Percentiles rank a stretch among this genome's conserved stretches.
Evolutionary conservation across 75 land plant genomes (phyloP).

Genomic region (Pinus albicaulis): DNA sequence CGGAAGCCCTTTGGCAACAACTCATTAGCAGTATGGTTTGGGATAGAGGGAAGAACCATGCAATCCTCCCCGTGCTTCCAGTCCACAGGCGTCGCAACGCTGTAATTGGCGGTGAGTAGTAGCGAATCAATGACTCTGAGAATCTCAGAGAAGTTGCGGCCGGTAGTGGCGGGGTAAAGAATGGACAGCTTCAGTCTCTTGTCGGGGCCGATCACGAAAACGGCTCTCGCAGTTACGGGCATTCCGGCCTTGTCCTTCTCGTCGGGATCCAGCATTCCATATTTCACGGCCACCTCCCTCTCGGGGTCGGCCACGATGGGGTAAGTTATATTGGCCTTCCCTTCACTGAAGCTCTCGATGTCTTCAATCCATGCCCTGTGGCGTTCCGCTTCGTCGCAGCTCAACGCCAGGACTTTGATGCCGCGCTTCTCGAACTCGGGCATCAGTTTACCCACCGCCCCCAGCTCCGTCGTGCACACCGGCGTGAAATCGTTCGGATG

Average conservation of each 20-base stretch:
- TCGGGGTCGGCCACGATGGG: conserved; percentile 45
- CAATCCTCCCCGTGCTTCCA: conserved; percentile 49
- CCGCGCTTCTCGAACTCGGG: conserved; percentile 52
- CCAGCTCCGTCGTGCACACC: conserved; percentile 58
- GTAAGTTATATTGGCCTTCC: conserved; percentile 16
- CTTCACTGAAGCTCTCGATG: conserved; percentile 34
- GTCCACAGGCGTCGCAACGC: conserved; percentile 53
- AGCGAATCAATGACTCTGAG: conserved; percentile 47
- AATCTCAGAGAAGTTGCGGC: conserved; percentile 46
- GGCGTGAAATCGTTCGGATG: conserved; percentile 64
- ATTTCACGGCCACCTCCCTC: conserved; percentile 35
- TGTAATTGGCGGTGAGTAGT: conserved; percentile 38
- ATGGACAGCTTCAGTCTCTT: conserved; percentile 45
- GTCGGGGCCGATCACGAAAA: conserved; percentile 45
- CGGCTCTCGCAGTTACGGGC: conserved; percentile 46
- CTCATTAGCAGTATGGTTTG: conserved; percentile 25
- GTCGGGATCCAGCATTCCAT: conserved; percentile 55
- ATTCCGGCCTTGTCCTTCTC: conserved; percentile 32
- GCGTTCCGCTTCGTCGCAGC: conserved; percentile 51
- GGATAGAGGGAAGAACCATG: conserved; percentile 42
- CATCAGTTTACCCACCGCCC: conserved; percentile 25
- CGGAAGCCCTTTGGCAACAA: conserved; percentile 54
- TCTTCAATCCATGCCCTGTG: conserved; percentile 46
- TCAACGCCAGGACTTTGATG: conserved; percentile 47
- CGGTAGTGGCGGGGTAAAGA: conserved; percentile 58